Evolutionary conservation across 805 yeast species (phyloP), one percentile per base, ranked within the genome.

Genomic region (Saccharomycopsis sp.): DNA sequence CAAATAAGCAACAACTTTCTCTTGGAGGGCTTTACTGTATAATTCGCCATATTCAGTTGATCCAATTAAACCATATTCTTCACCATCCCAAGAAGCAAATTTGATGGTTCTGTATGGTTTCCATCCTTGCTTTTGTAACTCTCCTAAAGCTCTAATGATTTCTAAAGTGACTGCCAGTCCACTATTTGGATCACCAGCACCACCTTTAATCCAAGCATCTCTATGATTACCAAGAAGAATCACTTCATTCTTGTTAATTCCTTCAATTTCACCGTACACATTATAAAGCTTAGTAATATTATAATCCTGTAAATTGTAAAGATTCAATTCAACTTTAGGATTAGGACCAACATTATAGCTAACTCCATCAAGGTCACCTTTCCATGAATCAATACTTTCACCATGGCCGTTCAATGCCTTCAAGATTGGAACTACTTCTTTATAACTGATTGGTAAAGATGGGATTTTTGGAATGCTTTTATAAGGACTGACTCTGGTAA

Each of bases 1-100:
- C 45, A 83, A 53, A 54, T 82, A 82, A 0, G 83, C 84, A 30
- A 80, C 67, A 1, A 72, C 78, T 32, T 68, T 66, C 30, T 61
- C 64, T 35, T 65, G 61, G 27, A 82, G 56, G 23, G 52, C 52
- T 20, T 62, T 53, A 2, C 66, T 67, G 41, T 72, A 63, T 40
- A 73, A 74, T 55, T 82, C 89, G 4, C 79, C 86, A 62, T 69
- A 81, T 51, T 84, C 92, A 0, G 92, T 78, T 0, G 87, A 75
- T 1, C 95, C 95, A 23, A 84, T 49, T 40, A 76, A 60, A 0
- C 82, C 89, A 47, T 71, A 72, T 52, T 78, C 85, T 49, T 77
- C 87, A 27, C 84, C 94, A 58, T 85, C 94, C 87, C 87, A 85
- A 21, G 83, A 75, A 0, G 79, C 79, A 34, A 85, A 63, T 40